These are phyloP conservation scores for Onygena corvina DNA, from an alignment of 2,329 filamentous ascomycete species.

Conservation along the genomic window DNA sequence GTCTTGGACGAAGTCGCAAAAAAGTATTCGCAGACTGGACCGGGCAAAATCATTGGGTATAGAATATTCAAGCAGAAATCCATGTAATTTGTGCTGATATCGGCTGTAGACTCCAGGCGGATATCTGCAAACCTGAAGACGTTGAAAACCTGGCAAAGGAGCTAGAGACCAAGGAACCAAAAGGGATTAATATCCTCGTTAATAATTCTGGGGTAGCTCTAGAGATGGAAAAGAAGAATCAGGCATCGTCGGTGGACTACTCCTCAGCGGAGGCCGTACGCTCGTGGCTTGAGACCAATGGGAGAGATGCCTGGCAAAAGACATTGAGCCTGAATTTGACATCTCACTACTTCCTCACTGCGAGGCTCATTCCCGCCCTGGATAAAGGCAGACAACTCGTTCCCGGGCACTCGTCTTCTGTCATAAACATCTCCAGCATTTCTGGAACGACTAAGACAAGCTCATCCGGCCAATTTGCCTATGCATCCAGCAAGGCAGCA, in stretches of 20 bases:
- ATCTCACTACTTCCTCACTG: slow-evolving; percentile 41
- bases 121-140: slow-evolving; percentile 43
- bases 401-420: slow-evolving; percentile 38
- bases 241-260: slow-evolving; percentile 21
- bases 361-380: slow-evolving; percentile 44
- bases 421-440: slow-evolving; percentile 45
- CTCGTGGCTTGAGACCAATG: slow-evolving; percentile 8
- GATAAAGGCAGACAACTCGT: slow-evolving; percentile 37
- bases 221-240: slow-evolving; percentile 41
- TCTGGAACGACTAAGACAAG: slow-evolving; percentile 41
- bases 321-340: slow-evolving; percentile 5
- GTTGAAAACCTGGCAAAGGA: slow-evolving; percentile 39
- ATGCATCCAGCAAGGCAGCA: slow-evolving; percentile 39
- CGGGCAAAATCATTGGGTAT: slow-evolving; percentile 39
- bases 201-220: slow-evolving; percentile 36
- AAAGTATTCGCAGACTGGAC: slow-evolving; percentile 32
- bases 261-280: slow-evolving; percentile 12
- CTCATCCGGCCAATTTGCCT: slow-evolving; percentile 42
- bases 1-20: slow-evolving; percentile 37
- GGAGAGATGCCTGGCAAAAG: slow-evolving; percentile 8
- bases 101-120: slow-evolving; percentile 29
- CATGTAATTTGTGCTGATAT: neutral
- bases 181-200: slow-evolving; percentile 40
- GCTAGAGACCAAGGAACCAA: slow-evolving; percentile 41
- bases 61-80: slow-evolving; percentile 8